Evolutionary conservation across 164 flowering plant genomes (phyloP).

Genomic region (Dillenia turbinata): DNA sequence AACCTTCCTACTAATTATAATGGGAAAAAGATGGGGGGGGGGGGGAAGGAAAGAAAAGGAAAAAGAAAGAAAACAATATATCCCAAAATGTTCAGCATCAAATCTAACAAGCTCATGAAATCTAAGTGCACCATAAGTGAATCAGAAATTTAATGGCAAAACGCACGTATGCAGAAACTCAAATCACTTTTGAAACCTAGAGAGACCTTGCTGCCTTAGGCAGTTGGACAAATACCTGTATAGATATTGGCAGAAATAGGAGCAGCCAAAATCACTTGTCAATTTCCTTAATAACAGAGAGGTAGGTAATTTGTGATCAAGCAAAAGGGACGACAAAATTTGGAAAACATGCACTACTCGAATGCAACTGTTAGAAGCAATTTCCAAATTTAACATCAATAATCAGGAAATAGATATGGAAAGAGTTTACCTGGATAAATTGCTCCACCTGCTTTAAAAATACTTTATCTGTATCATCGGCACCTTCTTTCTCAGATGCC

Average conservation of each 20-base stretch:
- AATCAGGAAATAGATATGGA: neutral
- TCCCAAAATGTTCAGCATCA: too few relatives aligned
- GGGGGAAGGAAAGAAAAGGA: neutral
- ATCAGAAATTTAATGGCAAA: too few relatives aligned
- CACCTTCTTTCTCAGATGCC: slow-evolving; percentile 83
- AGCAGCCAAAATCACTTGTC: too few relatives aligned
- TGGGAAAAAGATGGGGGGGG: neutral
- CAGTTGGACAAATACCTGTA: neutral
- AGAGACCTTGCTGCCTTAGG: too few relatives aligned
- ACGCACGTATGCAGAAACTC: too few relatives aligned
- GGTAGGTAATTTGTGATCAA: neutral
- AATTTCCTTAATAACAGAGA: too few relatives aligned
- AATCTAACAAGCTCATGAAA: too few relatives aligned
- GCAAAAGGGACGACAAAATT: neutral
- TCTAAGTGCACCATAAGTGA: too few relatives aligned
- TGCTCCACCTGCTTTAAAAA: slow-evolving; percentile 67
- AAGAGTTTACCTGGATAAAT: slow-evolving; percentile 52
- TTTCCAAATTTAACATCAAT: neutral
- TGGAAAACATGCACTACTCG: neutral
- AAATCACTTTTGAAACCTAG: too few relatives aligned
- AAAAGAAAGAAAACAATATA: too few relatives aligned
- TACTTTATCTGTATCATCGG: slow-evolving; percentile 79
- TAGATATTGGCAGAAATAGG: neutral
- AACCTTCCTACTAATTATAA: neutral
- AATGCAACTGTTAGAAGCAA: neutral